Evolutionary conservation across 805 yeast species (phyloP).

Genomic region (Candida odintsovae): DNA sequence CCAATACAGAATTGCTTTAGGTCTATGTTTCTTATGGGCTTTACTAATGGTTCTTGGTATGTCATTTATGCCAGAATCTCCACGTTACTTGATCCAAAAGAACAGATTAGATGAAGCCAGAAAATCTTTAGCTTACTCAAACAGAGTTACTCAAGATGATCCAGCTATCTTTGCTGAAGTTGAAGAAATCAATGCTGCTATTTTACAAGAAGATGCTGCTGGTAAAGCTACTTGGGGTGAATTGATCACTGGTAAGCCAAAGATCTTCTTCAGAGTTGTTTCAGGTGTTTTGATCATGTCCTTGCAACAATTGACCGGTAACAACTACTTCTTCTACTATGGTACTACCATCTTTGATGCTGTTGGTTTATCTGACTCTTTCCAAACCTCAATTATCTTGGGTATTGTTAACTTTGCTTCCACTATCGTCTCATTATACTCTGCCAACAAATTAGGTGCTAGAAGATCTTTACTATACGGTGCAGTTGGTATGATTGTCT

Average conservation of each 20-base stretch:
- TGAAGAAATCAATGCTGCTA: conserved; percentile 51
- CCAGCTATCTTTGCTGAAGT: conserved; percentile 52
- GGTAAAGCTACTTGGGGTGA: conserved; percentile 66
- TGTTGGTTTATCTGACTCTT: conserved; percentile 53
- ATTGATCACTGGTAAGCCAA: conserved; percentile 62
- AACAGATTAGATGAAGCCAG: conserved; percentile 57
- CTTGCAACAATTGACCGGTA: conserved; percentile 65
- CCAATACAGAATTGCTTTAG: conserved; percentile 73
- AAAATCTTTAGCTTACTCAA: conserved; percentile 50
- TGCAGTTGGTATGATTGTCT: conserved; percentile 41
- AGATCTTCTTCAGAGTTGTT: conserved; percentile 38
- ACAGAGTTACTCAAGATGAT: conserved; percentile 49
- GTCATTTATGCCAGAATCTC: conserved; percentile 65
- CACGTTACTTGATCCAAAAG: conserved; percentile 56
- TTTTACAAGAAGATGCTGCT: conserved; percentile 53
- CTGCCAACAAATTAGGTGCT: conserved; percentile 51
- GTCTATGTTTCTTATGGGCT: conserved; percentile 46
- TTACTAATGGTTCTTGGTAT: conserved; percentile 30
- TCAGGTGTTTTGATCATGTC: conserved; percentile 54
- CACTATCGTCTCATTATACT: conserved; percentile 43
- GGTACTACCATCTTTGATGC: conserved; percentile 59
- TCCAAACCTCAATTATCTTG: conserved; percentile 50
- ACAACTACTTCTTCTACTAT: conserved; percentile 62
- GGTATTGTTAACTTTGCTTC: conserved; percentile 58
- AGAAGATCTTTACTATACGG: conserved; percentile 43